Percentiles rank a stretch among this genome's conserved stretches.
Evolutionary conservation across 2,329 filamentous ascomycete species (phyloP).

Genomic region (Aspergillus luchuensis): DNA sequence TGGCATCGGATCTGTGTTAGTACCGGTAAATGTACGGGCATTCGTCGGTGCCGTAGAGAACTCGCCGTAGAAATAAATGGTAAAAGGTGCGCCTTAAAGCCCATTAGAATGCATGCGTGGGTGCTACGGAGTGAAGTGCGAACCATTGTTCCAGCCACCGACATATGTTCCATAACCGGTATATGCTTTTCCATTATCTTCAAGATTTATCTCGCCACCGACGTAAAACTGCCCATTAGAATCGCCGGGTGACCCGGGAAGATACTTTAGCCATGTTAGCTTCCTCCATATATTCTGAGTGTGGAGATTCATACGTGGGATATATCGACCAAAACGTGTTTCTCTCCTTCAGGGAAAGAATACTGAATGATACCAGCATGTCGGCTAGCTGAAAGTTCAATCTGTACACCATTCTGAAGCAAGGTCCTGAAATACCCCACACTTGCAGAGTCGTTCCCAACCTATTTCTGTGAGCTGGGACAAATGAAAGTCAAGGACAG

Average conservation of each 20-base stretch:
- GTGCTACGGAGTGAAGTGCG: neutral
- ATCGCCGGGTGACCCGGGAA: conserved; percentile 46
- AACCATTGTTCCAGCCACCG: conserved; percentile 50
- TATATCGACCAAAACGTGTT: conserved; percentile 67
- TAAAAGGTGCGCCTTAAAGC: conserved; percentile 40
- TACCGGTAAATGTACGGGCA: conserved; percentile 41
- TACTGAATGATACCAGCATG: conserved; percentile 66
- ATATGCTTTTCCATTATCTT: conserved; percentile 44
- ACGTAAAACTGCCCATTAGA: conserved; percentile 46
- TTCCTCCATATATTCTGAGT: neutral
- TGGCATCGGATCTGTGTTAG: conserved; percentile 38
- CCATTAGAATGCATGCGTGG: neutral
- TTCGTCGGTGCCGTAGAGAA: conserved; percentile 42
- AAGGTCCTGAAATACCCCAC: conserved; percentile 67
- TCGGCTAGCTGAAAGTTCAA: conserved; percentile 66
- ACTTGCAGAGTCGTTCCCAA: conserved; percentile 55
- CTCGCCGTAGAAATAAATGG: conserved; percentile 49
- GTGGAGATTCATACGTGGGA: conserved; percentile 37
- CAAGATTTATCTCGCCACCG: conserved; percentile 43
- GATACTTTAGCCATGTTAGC: conserved; percentile 47
- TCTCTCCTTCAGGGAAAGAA: conserved; percentile 56
- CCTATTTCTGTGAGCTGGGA: conserved; percentile 15
- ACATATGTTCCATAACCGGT: conserved; percentile 52
- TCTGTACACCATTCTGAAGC: conserved; percentile 59
- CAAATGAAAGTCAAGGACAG: neutral